phyloP scores from a whole-genome alignment of 2,329 filamentous ascomycete genomes.

The Aspergillus ustus region DNA sequence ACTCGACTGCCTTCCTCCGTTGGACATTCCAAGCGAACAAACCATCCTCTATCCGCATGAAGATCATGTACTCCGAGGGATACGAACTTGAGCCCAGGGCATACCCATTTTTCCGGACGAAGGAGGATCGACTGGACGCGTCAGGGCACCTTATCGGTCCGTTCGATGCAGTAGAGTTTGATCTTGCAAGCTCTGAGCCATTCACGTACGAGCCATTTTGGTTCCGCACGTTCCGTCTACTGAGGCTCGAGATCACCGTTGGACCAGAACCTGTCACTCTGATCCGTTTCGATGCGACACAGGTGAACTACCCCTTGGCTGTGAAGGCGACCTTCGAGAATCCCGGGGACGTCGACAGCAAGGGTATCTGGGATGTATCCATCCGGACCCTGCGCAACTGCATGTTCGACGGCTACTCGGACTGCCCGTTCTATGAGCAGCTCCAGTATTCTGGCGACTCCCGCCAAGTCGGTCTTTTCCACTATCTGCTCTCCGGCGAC shows the following conservation, averaged over 20 bases:
- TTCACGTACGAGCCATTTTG: constrained; percentile 45
- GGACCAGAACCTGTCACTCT: constrained; percentile 31
- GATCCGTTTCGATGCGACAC: constrained; percentile 31
- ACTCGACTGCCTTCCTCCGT: constrained; percentile 31
- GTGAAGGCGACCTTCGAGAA: constrained; percentile 33
- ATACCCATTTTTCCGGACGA: constrained; percentile 47
- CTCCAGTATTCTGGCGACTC: constrained; percentile 38
- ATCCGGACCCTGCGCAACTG: constrained; percentile 41
- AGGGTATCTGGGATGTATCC: constrained; percentile 37
- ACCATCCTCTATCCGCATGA: constrained; percentile 26
- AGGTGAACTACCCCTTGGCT: constrained; percentile 45
- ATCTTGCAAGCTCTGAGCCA: constrained; percentile 20
- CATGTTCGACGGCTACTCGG: constrained; percentile 42
- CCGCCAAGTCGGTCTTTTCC: constrained; percentile 34
- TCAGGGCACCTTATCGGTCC: constrained; percentile 42
- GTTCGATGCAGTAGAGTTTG: constrained; percentile 39
- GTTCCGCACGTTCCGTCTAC: constrained; percentile 47
- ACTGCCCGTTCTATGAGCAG: constrained; percentile 45
- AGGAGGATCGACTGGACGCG: constrained; percentile 43
- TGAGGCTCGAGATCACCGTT: constrained; percentile 36
- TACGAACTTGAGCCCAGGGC: constrained; percentile 39
- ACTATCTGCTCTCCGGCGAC: constrained; percentile 39
- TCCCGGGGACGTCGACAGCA: constrained; percentile 16
- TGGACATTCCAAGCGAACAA: constrained; percentile 26
- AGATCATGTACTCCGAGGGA: constrained; percentile 39